Evolutionary conservation across 441 rosid genomes (phyloP), one percentile per base, ranked within the genome.

Genomic region (Gossypium trilobum): DNA sequence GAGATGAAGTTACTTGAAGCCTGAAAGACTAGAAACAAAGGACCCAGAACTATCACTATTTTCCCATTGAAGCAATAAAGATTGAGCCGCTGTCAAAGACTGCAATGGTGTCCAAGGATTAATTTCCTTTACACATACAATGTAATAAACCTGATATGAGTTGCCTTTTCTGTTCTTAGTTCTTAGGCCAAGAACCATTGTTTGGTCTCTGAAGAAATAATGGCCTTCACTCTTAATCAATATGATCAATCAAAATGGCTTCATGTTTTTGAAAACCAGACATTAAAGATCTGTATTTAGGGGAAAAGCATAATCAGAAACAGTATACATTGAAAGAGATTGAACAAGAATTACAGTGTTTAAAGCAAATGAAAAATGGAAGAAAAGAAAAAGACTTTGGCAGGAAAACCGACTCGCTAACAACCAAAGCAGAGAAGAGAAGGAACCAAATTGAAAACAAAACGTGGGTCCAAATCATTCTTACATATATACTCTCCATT

Each of bases 21-120:
- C 83, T 84, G 68, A 91, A 85, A 11, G 89, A 75, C 63, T 59
- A 2, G 86, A 85, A 17, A 80, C 74, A 27, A 87, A 86, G 50
- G 88, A 84, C 42, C 98, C 98, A 56, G 84, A 87, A 81, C 55
- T 81, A 74, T 87, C 89, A 48, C 89, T 87, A 56, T 86, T 84
- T 62, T 79, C 87, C 97, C 98, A 93, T 62, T 89, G 90, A 81
- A 93, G 85, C 84, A 87, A 77, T 14, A 91, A 69, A 46, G 90
- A 80, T 17, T 84, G 84, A 27, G 78, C 79, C 1, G 87, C 80
- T 62, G 70, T 81, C 11, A 78, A 63, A 67, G 85, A 78, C 68
- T 84, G 82, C 2, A 80, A 86, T 17, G 87, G 85, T 60, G 90
- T 89, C 95, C 98, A 93, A 77, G 98, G 97, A 80, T 78, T 87